Evolutionary conservation across 2,329 filamentous ascomycete genomes (phyloP).

Genomic region (Fonsecaea erecta): DNA sequence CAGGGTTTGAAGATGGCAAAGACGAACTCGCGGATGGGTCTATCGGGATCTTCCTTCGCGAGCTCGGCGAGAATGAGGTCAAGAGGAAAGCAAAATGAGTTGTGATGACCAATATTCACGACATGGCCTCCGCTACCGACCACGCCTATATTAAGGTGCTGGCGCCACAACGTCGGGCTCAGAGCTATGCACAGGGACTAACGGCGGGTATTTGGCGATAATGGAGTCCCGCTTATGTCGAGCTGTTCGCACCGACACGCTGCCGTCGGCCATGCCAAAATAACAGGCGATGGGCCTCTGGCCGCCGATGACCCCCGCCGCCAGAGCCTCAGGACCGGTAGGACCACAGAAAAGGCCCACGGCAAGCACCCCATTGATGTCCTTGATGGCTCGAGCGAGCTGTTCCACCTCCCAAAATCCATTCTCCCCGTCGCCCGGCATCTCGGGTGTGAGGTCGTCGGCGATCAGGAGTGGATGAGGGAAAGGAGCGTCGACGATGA

Average conservation of each 20-base stretch:
- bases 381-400: slow-evolving; percentile 75
- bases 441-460: slow-evolving; percentile 56
- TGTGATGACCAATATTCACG: slow-evolving; percentile 11
- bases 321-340: slow-evolving; percentile 72
- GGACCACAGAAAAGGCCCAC: slow-evolving; percentile 87
- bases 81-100: slow-evolving; percentile 79
- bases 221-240: slow-evolving; percentile 39
- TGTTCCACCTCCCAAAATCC: slow-evolving; percentile 80
- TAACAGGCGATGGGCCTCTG: slow-evolving; percentile 94
- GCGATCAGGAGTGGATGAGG: slow-evolving; percentile 66
- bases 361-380: slow-evolving; percentile 84
- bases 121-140: not conserved
- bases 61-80: slow-evolving; percentile 84
- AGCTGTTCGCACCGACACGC: slow-evolving; percentile 61
- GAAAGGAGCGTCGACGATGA: slow-evolving; percentile 93
- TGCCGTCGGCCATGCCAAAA: slow-evolving; percentile 85
- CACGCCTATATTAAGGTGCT: slow-evolving; percentile 23
- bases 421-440: slow-evolving; percentile 61
- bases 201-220: slow-evolving; percentile 34
- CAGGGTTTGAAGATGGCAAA: slow-evolving; percentile 85
- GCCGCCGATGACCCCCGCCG: slow-evolving; percentile 67
- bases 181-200: slow-evolving; percentile 30
- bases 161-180: slow-evolving; percentile 10
- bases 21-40: slow-evolving; percentile 73
- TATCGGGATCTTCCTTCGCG: slow-evolving; percentile 77